Evolutionary conservation across 2,329 filamentous ascomycete genomes (phyloP), one percentile per base, ranked within the genome.

Genomic region (Tolypocladium capitatum): DNA sequence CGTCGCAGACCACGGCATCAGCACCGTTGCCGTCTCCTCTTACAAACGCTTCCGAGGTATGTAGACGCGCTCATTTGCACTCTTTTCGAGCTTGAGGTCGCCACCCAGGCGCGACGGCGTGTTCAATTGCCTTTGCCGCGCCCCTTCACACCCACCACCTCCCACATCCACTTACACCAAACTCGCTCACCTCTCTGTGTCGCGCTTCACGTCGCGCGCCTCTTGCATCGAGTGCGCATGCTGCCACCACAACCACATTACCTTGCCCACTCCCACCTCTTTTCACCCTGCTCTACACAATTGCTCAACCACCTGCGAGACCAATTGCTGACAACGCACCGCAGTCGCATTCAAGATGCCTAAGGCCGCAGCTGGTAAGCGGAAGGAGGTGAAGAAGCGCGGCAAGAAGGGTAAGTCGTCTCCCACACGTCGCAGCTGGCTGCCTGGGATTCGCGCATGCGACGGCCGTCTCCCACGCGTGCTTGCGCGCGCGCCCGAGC

Each of bases 371-470:
- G 53, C 63, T 49, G 55, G 55, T 43, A 80, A 78, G 70, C 71
- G 71, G 51, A 76, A 77, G 73, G 70, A 68, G 50, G 69, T 72
- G 63, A 77, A 75, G 72, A 69, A 69, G 63, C 72, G 75, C 52
- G 59, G 56, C 62, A 80, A 80, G 75, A 80, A 80, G 74, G 75
- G 75, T 78, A 64, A 59, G 73, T 66, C n/a, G 5, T 13, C 33
- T 32, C 38, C 4, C 4, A 9, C 5, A 3, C 14, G 14, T 28
- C 38, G 24, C 24, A n/a, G 21, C 8, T 27, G 21, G 21, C 13
- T 40, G 36, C 8, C 36, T n/a, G 14, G 5, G 36, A 11, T 27
- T 16, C 36, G 21, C 36, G 21, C n/a, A n/a, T 38, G 32, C 33
- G 21, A 18, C 34, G 14, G 7, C 3, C 13, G 36, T 6, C 36